These are phyloP conservation scores for Astragalus glycyphyllos DNA, from an alignment of 306 rosid genomes.

Conservation along the genomic window DNA sequence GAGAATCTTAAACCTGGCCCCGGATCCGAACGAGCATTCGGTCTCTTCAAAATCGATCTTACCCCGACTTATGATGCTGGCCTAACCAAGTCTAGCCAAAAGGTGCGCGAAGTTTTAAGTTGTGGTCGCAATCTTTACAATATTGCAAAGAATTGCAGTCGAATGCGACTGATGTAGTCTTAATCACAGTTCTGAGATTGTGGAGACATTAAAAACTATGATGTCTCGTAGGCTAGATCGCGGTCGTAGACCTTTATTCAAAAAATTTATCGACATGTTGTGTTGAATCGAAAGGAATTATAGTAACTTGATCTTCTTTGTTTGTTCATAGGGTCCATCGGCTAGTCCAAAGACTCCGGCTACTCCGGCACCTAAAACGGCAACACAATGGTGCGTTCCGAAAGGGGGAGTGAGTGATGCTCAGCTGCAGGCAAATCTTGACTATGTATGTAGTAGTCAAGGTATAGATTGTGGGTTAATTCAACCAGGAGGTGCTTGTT, in stretches of 20 bases:
- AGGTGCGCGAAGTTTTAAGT: slow-evolving; percentile 51
- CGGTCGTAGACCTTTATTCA: too few relatives aligned
- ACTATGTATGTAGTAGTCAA: slow-evolving; percentile 65
- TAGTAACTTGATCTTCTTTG: background rate
- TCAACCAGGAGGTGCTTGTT: slow-evolving; percentile 84
- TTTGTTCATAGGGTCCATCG: slow-evolving; percentile 47
- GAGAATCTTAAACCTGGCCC: slow-evolving; percentile 82
- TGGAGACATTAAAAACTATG: too few relatives aligned
- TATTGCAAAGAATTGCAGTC: too few relatives aligned
- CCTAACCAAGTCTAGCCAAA: slow-evolving; percentile 63
- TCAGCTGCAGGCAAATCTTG: slow-evolving; percentile 71
- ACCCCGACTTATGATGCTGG: slow-evolving; percentile 71
- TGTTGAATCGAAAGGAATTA: too few relatives aligned
- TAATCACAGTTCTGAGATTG: too few relatives aligned
- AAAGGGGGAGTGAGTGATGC: slow-evolving; percentile 62
- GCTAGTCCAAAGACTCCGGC: slow-evolving; percentile 48
- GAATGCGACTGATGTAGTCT: too few relatives aligned
- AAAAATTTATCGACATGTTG: too few relatives aligned
- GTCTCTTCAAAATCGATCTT: slow-evolving; percentile 75
- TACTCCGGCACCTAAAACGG: slow-evolving; percentile 53
- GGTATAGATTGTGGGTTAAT: slow-evolving; percentile 72
- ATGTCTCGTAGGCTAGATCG: too few relatives aligned
- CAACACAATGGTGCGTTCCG: slow-evolving; percentile 75
- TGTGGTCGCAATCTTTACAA: too few relatives aligned
- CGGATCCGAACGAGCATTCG: slow-evolving; percentile 74